Evolutionary conservation across 176 grass and related monocot genomes (phyloP), one percentile per base, ranked within the genome.

Genomic region (Avena sativa): DNA sequence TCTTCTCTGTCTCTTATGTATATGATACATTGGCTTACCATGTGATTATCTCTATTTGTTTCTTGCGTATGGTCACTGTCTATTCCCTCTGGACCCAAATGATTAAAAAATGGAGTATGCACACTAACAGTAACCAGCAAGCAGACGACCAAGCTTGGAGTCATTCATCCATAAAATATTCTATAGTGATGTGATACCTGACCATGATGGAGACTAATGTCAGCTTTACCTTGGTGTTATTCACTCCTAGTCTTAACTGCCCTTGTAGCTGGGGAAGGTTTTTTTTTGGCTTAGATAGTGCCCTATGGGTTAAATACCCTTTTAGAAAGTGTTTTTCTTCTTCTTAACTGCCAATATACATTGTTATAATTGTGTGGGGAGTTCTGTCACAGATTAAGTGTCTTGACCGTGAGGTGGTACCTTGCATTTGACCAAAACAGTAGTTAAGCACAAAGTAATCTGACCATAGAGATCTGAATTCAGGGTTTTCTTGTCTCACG

Each of bases 251-350:
- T 72, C 36, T 83, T 20, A 28, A 25, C 12, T 49, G 17, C 0
- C 12, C 52, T 3, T 89, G 6, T 56, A 74, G 21, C 59, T 4
- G 49, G 25, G 53, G 12, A 19, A n/a, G 58, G 47, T 47, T 47
- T 56, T 56, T 59, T 89, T 56, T 59, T 89, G 13, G 58, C 19
- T 59, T 86, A 21, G 57, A 65, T 85, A 59, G 25, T 68, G 38
- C 57, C 74, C 0, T 55, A 10, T 3, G 36, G 53, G 80, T 90
- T 81, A 81, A 63, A 50, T 28, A 68, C 75, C 4, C 60, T 3
- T 19, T 19, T 76, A 32, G 19, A 49, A 76, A 77, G 19, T 36
- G n/a, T 1, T 61, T 23, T 57, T 47, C 1, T 66, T 48, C 20
- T 63, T 28, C 6, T 25, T 34, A 72, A 48, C 38, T 26, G 3